Conservation (phyloP, 73 alveolate genomes). For the Stentor coeruleus region DNA sequence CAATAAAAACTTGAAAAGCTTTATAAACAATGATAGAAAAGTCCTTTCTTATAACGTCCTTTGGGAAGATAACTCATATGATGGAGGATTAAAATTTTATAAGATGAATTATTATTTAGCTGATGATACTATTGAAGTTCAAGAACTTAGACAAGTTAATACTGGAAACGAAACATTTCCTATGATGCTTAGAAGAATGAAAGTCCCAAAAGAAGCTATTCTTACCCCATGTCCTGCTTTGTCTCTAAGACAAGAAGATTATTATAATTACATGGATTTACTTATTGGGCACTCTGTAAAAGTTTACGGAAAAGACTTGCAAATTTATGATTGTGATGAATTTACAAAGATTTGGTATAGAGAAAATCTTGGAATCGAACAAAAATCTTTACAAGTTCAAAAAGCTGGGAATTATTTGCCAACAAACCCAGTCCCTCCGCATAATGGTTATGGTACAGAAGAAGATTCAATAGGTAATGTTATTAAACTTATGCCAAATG, state of each 20-base stretch:
- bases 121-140: slow-evolving; percentile 87
- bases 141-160: slow-evolving; percentile 89
- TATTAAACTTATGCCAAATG: slow-evolving; percentile 71
- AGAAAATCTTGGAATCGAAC: slow-evolving; percentile 68
- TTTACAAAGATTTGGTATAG: slow-evolving; percentile 91
- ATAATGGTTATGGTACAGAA: slow-evolving; percentile 93
- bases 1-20: slow-evolving; percentile 68
- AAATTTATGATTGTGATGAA: slow-evolving; percentile 88
- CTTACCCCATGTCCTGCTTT: slow-evolving; percentile 94
- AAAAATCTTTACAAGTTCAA: slow-evolving; percentile 69
- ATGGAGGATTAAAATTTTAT: slow-evolving; percentile 89
- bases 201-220: slow-evolving; percentile 82
- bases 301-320: slow-evolving; percentile 87
- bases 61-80: slow-evolving; percentile 89
- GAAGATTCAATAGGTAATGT: slow-evolving; percentile 93
- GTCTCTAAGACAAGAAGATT: slow-evolving; percentile 87
- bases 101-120: slow-evolving; percentile 79
- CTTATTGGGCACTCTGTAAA: slow-evolving; percentile 76
- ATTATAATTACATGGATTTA: slow-evolving; percentile 79
- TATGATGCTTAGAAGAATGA: slow-evolving; percentile 82
- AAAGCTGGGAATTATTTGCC: slow-evolving; percentile 67
- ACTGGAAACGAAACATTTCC: slow-evolving; percentile 94
- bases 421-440: slow-evolving; percentile 85
- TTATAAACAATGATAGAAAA: slow-evolving; percentile 82
- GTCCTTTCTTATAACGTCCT: slow-evolving; percentile 73